These are phyloP conservation scores for Penicillium bovifimosum DNA, from an alignment of 495 filamentous ascomycete species.

Conservation along the genomic window DNA sequence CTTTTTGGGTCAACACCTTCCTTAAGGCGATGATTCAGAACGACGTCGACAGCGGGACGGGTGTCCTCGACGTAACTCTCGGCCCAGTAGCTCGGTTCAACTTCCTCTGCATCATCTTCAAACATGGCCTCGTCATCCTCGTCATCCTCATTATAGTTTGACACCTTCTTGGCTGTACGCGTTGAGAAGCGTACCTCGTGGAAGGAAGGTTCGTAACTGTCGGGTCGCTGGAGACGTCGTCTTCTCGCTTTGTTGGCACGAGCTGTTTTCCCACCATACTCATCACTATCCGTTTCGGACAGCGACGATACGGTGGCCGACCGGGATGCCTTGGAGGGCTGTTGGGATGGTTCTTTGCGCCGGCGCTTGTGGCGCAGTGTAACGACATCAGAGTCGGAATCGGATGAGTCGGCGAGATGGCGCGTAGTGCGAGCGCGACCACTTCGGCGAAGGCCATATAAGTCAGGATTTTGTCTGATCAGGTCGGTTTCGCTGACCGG, in stretches of 20 bases:
- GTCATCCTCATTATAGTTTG: conserved; percentile 86
- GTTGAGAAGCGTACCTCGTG: conserved; percentile 87
- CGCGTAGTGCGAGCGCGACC: conserved; percentile 53
- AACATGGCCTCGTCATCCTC: conserved; percentile 64
- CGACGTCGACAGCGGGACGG: conserved; percentile 76
- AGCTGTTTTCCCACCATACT: conserved; percentile 68
- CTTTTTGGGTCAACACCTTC: conserved; percentile 57
- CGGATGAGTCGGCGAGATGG: conserved; percentile 66
- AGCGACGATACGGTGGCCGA: conserved; percentile 40
- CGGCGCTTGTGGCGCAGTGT: conserved; percentile 38
- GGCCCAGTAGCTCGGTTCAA: conserved; percentile 60
- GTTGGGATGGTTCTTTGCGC: conserved; percentile 35
- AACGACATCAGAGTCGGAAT: conserved; percentile 50
- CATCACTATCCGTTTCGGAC: conserved; percentile 51
- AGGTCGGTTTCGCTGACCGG: conserved; percentile 71
- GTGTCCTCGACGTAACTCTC: conserved; percentile 60
- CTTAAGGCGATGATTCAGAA: conserved; percentile 77
- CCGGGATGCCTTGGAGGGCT: conserved; percentile 42
- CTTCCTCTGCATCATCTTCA: conserved; percentile 58
- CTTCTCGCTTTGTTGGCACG: conserved; percentile 66
- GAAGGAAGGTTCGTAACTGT: conserved; percentile 53
- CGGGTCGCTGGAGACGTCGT: conserved; percentile 56
- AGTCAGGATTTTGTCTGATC: conserved; percentile 87
- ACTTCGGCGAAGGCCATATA: conserved; percentile 90
- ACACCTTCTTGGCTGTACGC: conserved; percentile 75